phyloP scores from a whole-genome alignment of 2,329 filamentous ascomycete species.

The Fusarium chlamydosporum region DNA sequence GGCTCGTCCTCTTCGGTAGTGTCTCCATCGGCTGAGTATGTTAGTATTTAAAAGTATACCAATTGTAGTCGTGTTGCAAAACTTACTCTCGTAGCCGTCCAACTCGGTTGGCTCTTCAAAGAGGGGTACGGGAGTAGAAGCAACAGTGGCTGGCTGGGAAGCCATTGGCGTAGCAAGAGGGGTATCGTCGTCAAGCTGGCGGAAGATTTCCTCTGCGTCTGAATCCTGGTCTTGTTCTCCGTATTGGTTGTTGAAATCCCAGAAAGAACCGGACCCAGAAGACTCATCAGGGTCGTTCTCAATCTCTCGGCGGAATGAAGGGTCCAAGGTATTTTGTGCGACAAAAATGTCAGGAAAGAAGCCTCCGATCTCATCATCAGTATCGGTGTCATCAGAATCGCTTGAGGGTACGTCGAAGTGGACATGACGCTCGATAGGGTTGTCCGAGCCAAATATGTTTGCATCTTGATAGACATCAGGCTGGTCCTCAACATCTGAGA shows the following conservation, averaged over 20 bases:
- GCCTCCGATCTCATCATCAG: slow-evolving; percentile 72
- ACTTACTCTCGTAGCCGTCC: slow-evolving; percentile 74
- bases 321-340: slow-evolving; percentile 79
- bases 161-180: slow-evolving; percentile 60
- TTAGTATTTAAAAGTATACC: slow-evolving; percentile 56
- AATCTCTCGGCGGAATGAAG: slow-evolving; percentile 79
- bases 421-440: slow-evolving; percentile 72
- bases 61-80: slow-evolving; percentile 26
- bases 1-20: slow-evolving; percentile 73
- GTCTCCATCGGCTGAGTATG: slow-evolving; percentile 68
- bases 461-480: slow-evolving; percentile 61
- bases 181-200: slow-evolving; percentile 59
- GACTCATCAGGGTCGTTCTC: slow-evolving; percentile 75
- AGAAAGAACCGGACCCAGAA: slow-evolving; percentile 71
- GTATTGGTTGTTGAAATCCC: slow-evolving; percentile 71
- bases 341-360: slow-evolving; percentile 85
- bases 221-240: slow-evolving; percentile 56
- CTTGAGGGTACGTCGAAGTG: slow-evolving; percentile 79
- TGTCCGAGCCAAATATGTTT: slow-evolving; percentile 60
- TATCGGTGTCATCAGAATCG: slow-evolving; percentile 76
- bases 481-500: slow-evolving; percentile 60
- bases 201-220: slow-evolving; percentile 60
- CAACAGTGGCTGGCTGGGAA: slow-evolving; percentile 48
- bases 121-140: slow-evolving; percentile 48
- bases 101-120: slow-evolving; percentile 60